Evolutionary conservation across 2,329 filamentous ascomycete genomes (phyloP).

Genomic region (Xylaria sp.): DNA sequence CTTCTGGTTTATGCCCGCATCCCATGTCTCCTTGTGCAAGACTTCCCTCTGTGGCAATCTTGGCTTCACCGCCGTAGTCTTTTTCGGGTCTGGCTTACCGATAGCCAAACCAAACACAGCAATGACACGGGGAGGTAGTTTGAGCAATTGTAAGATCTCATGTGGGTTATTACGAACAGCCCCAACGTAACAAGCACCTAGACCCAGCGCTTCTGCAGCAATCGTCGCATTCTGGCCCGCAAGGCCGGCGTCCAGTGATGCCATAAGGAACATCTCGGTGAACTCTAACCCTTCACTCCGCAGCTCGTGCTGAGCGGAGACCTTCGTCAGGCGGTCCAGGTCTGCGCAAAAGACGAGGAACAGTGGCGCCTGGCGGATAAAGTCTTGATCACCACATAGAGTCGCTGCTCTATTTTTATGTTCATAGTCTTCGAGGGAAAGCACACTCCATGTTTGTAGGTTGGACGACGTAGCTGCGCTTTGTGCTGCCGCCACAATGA

Average conservation of each 20-base stretch:
- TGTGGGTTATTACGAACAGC: conserved; percentile 47
- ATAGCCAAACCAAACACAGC: conserved; percentile 49
- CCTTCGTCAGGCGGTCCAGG: conserved; percentile 46
- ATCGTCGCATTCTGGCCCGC: conserved; percentile 49
- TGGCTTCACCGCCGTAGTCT: conserved; percentile 46
- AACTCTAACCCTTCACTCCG: conserved; percentile 46
- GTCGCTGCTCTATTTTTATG: conserved; percentile 46
- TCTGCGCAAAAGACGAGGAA: conserved; percentile 52
- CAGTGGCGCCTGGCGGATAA: conserved; percentile 49
- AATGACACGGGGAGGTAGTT: conserved; percentile 47
- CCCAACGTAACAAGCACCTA: conserved; percentile 51
- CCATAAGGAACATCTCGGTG: conserved; percentile 51
- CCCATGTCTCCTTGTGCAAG: conserved; percentile 47
- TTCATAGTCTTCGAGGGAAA: conserved; percentile 46
- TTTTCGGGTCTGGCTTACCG: conserved; percentile 44
- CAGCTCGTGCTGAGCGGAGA: conserved; percentile 41
- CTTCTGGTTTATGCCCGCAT: conserved; percentile 14
- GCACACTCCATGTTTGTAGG: conserved; percentile 51
- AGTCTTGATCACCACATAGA: conserved; percentile 49
- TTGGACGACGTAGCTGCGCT: conserved; percentile 52
- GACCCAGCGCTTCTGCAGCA: conserved; percentile 49
- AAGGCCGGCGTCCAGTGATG: conserved; percentile 49
- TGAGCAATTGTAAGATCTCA: conserved; percentile 47
- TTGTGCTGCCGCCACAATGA: conserved; percentile 50
- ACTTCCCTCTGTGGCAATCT: conserved; percentile 46